Conservation (phyloP, 768 basidiomycete species). For the Collybia nuda region DNA sequence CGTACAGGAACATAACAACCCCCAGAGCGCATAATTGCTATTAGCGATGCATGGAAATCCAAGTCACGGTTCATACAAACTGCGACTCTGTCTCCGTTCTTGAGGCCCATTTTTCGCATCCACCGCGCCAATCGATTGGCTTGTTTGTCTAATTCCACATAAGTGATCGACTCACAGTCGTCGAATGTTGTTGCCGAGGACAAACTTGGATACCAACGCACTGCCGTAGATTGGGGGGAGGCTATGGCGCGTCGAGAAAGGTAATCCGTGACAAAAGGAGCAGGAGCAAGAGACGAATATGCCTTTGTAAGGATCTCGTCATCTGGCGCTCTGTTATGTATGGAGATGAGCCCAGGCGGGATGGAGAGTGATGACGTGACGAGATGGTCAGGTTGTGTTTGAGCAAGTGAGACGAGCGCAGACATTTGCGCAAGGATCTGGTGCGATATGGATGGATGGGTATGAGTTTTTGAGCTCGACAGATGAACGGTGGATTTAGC, state of each 20-base stretch:
- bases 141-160: constrained; percentile 30
- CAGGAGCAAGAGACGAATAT: constrained; percentile 20
- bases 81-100: constrained; percentile 39
- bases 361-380: constrained; percentile 12
- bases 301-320: constrained; percentile 17
- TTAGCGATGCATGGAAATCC: constrained; percentile 39
- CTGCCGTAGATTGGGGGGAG: constrained; percentile 21
- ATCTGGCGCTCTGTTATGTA: constrained; percentile 18
- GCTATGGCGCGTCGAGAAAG: constrained; percentile 20
- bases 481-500: constrained; percentile 7
- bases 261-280: constrained; percentile 29
- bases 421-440: constrained; percentile 27
- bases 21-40: constrained; percentile 46
- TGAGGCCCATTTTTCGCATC: constrained; percentile 32
- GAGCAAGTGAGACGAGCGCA: constrained; percentile 15
- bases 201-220: constrained; percentile 30
- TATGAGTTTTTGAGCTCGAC: constrained; percentile 12
- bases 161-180: constrained; percentile 29
- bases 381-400: constrained; percentile 7
- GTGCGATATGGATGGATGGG: constrained; percentile 22
- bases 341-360: constrained; percentile 21
- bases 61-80: constrained; percentile 44
- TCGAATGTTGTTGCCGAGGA: constrained; percentile 15
- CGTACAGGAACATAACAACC: constrained; percentile 52
- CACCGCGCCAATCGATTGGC: constrained; percentile 44